phyloP scores from a whole-genome alignment of 1,139 yeast genomes.

The Saccharomycopsis phalli region DNA sequence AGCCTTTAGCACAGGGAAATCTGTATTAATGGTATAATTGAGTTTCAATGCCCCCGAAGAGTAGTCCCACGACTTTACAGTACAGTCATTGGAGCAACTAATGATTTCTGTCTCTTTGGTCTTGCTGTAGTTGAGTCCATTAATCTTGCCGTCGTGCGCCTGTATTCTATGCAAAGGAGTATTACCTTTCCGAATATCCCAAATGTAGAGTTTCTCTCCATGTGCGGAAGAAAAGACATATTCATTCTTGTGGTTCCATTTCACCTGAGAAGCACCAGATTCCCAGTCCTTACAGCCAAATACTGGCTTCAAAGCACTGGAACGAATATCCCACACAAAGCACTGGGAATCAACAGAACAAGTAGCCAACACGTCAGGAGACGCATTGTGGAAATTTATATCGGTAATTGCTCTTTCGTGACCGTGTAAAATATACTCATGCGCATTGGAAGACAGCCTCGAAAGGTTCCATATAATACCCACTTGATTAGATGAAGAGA shows the following conservation, averaged over 20 bases:
- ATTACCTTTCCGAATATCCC: slow-evolving; percentile 86
- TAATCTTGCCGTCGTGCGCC: slow-evolving; percentile 78
- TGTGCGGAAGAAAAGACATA: slow-evolving; percentile 79
- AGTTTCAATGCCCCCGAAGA: slow-evolving; percentile 21
- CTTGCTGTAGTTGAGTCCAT: slow-evolving; percentile 77
- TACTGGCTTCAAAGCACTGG: slow-evolving; percentile 59
- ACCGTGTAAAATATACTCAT: slow-evolving; percentile 69
- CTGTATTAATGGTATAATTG: slow-evolving; percentile 48
- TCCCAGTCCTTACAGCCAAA: slow-evolving; percentile 85
- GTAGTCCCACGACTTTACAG: slow-evolving; percentile 83
- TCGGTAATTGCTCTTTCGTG: slow-evolving; percentile 94
- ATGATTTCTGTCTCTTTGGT: slow-evolving; percentile 51
- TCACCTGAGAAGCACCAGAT: slow-evolving; percentile 91
- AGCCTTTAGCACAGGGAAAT: slow-evolving; percentile 83
- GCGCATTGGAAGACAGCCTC: slow-evolving; percentile 50
- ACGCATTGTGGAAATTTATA: slow-evolving; percentile 80
- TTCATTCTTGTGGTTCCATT: slow-evolving; percentile 78
- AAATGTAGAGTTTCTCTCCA: slow-evolving; percentile 66
- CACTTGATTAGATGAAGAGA: slow-evolving; percentile 89
- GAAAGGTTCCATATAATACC: slow-evolving; percentile 91
- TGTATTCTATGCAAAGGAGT: slow-evolving; percentile 56
- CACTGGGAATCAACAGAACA: slow-evolving; percentile 87
- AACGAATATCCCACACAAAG: slow-evolving; percentile 84
- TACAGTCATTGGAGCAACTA: slow-evolving; percentile 78
- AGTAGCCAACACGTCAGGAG: slow-evolving; percentile 87